A percentile compares a stretch with the other conserved stretches of the same genome.
Evolutionary conservation across 106 monocot species (phyloP).

Genomic region (Ottelia alismoides): DNA sequence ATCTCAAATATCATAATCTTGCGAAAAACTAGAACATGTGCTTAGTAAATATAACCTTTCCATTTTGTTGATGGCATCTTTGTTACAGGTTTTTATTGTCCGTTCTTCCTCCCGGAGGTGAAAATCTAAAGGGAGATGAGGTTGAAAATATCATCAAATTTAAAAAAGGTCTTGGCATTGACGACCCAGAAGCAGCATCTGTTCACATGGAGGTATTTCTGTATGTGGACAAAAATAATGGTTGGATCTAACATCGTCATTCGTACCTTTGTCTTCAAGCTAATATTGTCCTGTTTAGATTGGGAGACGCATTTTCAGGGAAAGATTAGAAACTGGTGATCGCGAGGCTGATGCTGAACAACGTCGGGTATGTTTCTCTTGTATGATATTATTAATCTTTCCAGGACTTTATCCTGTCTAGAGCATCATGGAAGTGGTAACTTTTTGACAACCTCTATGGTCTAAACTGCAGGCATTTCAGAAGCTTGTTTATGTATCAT

Average conservation of each 20-base stretch:
- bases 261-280: too few species aligned
- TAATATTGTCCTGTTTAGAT: too few species aligned
- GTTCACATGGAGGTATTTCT: conserved; percentile 83
- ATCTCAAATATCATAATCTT: too few species aligned
- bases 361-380: conserved; percentile 37
- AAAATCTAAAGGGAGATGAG: conserved; percentile 85
- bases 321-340: conserved; percentile 85
- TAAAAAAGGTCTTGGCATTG: conserved; percentile 84
- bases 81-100: conserved; percentile 52
- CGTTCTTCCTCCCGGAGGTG: conserved; percentile 67
- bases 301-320: conserved; percentile 82
- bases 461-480: conserved; percentile 91
- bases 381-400: conserved; percentile 1
- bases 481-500: conserved; percentile 86
- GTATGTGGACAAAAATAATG: too few species aligned
- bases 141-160: conserved; percentile 80
- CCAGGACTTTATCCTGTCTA: too few species aligned
- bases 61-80: neutral
- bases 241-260: too few species aligned
- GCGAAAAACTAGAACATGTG: too few species aligned
- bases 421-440: too few species aligned
- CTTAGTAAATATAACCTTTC: too few species aligned
- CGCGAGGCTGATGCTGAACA: conserved; percentile 79
- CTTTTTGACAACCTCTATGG: too few species aligned
- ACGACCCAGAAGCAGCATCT: conserved; percentile 91